A percentile compares a stretch with the other conserved stretches of the same genome.
phyloP scores from a whole-genome alignment of 2,329 filamentous ascomycete species.

The Beauveria bassiana region DNA sequence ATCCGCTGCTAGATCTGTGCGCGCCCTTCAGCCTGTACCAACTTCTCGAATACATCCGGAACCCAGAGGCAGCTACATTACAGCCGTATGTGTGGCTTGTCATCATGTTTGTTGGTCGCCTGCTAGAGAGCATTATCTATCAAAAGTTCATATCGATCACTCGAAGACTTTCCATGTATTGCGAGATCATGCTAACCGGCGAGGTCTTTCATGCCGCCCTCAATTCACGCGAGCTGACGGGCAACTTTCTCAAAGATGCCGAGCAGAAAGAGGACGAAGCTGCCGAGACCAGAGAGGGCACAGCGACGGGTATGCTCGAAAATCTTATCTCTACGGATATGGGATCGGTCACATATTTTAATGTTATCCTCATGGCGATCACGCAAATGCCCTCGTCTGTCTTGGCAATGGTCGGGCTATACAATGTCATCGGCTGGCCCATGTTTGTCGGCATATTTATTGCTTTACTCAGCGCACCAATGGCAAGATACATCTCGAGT shows the following conservation, averaged over 20 bases:
- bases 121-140: constrained; percentile 38
- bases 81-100: constrained; percentile 46
- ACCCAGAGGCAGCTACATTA: constrained; percentile 34
- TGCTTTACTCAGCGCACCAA: constrained; percentile 37
- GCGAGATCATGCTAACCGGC: constrained; percentile 49
- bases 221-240: constrained; percentile 47
- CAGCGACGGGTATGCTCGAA: constrained; percentile 42
- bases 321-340: constrained; percentile 53
- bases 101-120: constrained; percentile 43
- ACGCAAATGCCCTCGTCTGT: constrained; percentile 33
- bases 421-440: constrained; percentile 47
- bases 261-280: constrained; percentile 19
- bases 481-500: constrained; percentile 41
- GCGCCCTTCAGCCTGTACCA: constrained; percentile 47
- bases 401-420: constrained; percentile 43
- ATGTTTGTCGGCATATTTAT: constrained; percentile 42
- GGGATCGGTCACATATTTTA: constrained; percentile 46
- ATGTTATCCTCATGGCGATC: constrained; percentile 37
- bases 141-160: constrained; percentile 51
- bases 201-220: constrained; percentile 50
- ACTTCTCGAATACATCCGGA: constrained; percentile 42
- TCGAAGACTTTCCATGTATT: constrained; percentile 45
- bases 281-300: constrained; percentile 25
- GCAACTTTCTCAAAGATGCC: constrained; percentile 37
- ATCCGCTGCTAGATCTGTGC: constrained; percentile 38